Conservation (phyloP, 2,329 filamentous ascomycete species). For the Colletotrichum horii region DNA sequence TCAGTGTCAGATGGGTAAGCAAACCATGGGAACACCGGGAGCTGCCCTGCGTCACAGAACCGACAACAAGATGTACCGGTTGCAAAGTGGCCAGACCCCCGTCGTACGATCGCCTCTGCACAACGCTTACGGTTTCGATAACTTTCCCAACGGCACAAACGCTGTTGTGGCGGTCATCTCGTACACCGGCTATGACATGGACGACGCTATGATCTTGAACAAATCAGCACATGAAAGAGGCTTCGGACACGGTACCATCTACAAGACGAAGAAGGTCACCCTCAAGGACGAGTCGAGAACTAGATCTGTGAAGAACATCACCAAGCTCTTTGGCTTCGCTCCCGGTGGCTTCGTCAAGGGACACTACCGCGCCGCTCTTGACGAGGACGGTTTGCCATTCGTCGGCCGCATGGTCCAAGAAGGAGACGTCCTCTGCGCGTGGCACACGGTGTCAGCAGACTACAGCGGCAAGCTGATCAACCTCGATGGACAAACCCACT, state of each 20-base stretch:
- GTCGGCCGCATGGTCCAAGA: conserved; percentile 79
- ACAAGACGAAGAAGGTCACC: conserved; percentile 94
- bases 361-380: conserved; percentile 73
- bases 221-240: conserved; percentile 96
- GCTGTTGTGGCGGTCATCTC: conserved; percentile 97
- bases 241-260: conserved; percentile 94
- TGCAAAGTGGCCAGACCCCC: conserved; percentile 96
- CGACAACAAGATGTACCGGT: conserved; percentile 94
- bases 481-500: conserved; percentile 83
- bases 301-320: conserved; percentile 71
- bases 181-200: conserved; percentile 99
- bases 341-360: conserved; percentile 76
- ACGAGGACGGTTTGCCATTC: conserved; percentile 85
- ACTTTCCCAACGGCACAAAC: conserved; percentile 96
- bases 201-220: conserved; percentile 99
- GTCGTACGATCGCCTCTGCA: conserved; percentile 91
- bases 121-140: conserved; percentile 96
- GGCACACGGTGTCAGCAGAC: conserved; percentile 85
- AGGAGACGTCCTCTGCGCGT: conserved; percentile 86
- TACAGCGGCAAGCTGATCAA: conserved; percentile 81
- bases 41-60: conserved; percentile 85
- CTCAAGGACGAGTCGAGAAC: conserved; percentile 79
- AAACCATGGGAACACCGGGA: conserved; percentile 97
- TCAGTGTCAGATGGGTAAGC: conserved; percentile 99
- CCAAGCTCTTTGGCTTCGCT: conserved; percentile 90